Evolutionary conservation across 208 protist species (phyloP), one percentile per base, ranked within the genome.

Genomic region (Naegleria fowleri): DNA sequence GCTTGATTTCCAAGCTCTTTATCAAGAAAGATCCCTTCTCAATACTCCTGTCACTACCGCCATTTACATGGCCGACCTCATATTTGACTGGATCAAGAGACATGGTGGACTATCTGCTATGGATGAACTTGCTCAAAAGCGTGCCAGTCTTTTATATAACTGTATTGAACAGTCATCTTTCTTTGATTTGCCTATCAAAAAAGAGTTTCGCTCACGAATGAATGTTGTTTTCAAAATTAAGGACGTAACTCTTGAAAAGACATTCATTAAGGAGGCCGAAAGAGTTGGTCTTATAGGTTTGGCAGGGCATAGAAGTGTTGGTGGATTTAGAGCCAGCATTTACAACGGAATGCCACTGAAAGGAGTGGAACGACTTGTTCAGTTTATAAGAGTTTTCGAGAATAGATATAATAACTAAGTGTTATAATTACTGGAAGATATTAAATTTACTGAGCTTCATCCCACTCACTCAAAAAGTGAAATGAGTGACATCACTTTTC

Each of bases 301-400:
- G 15, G 93, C 93, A 79, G 96, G 96, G n/a, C 95, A 97, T 58
- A n/a, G 95, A 79, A 94, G 92, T n/a, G 93, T 97, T 39, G 96
- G 96, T 87, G 95, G 94, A 22, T 91, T 97, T 43, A 94, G 96
- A 90, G 95, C 93, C 3, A 95, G 93, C 38, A 38, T 96, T 40
- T 97, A 97, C 88, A 97, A 97, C 91, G 95, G 95, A 22, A 85
- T 96, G 0, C 87, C 92, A 36, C 5, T 95, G 7, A 93, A 95
- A 48, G 52, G 88, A 67, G 88, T 92, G 7, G 39, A 96, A 22
- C 84, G 83, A 33, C 92, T 97, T 36, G 79, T 93, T 29, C 43
- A 76, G 2, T 97, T 96, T 91, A 95, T 97, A 92, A 75, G 85
- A 19, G 92, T 94, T 19, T 97, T 97, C 91, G 38, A 91, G 85